Evolutionary conservation across 2,329 filamentous ascomycete species (phyloP).

Genomic region (Alternaria rosae): DNA sequence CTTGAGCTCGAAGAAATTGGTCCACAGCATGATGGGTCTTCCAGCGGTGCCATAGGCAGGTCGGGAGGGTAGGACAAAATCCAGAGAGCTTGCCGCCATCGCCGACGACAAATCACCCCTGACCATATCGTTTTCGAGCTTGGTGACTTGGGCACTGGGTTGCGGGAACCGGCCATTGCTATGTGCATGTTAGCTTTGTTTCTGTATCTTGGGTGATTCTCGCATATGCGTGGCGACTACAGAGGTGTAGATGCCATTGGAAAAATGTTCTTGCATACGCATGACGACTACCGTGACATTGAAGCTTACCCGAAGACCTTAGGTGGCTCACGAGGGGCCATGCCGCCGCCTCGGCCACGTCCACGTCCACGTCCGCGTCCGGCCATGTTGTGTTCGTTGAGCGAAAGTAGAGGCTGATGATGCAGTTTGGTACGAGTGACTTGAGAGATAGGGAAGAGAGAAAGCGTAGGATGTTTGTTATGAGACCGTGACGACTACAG

Average conservation of each 20-base stretch:
- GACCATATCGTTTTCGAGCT: conserved; percentile 44
- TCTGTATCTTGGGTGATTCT: neutral
- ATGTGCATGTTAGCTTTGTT: neutral
- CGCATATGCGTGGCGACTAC: neutral
- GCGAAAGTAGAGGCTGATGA: neutral
- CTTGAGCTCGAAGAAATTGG: conserved; percentile 54
- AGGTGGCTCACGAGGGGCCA: neutral
- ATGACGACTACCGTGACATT: neutral
- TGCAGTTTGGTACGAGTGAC: neutral
- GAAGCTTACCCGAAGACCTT: neutral
- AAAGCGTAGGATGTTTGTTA: neutral
- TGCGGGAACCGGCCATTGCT: conserved; percentile 43
- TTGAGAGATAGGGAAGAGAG: neutral
- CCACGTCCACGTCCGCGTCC: neutral
- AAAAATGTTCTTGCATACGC: neutral
- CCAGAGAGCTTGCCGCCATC: conserved; percentile 31
- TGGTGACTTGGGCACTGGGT: conserved; percentile 40
- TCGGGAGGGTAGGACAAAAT: conserved; percentile 32
- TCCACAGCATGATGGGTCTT: conserved; percentile 48
- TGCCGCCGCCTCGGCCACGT: neutral
- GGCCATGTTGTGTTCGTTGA: neutral
- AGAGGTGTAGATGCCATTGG: neutral
- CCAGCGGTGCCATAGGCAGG: conserved; percentile 50
- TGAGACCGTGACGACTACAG: neutral
- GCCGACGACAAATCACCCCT: conserved; percentile 31